Conservation (phyloP, 148 eudicot species). For the Amaranthus hypochondriacus region DNA sequence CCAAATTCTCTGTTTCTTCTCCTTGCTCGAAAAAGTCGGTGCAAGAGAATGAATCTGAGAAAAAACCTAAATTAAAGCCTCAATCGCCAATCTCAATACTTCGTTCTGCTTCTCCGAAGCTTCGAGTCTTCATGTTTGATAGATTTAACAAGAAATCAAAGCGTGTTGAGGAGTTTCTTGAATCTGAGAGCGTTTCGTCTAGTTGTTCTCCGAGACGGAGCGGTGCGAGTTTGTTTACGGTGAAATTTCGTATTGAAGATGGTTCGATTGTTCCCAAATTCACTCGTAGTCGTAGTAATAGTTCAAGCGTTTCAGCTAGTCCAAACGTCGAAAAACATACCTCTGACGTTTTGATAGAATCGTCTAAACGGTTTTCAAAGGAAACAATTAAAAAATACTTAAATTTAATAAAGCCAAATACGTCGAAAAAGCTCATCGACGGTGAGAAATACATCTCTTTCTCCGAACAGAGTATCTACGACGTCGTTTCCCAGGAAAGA, state of each 20-base stretch:
- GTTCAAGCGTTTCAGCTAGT: conserved; percentile 7
- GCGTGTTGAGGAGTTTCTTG: conserved; percentile 17
- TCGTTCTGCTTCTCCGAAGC: conserved; percentile 35
- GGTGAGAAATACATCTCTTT: conserved; percentile 1
- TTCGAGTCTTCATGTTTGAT: conserved; percentile 37
- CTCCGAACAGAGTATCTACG: conserved; percentile 20
- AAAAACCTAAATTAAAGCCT: conserved; percentile 24
- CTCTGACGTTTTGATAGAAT: conserved; percentile 9
- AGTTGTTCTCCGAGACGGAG: conserved; percentile 15
- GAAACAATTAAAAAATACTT: conserved; percentile 30
- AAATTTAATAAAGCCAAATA: conserved; percentile 27
- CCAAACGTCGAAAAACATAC: conserved; percentile 11
- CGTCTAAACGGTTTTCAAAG: conserved; percentile 31
- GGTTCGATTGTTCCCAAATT: conserved; percentile 29
- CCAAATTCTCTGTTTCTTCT: conserved; percentile 6
- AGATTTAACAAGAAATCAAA: conserved; percentile 23
- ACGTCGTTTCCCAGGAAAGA: conserved; percentile 13
- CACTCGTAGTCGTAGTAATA: conserved; percentile 13
- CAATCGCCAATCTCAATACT: conserved; percentile 40
- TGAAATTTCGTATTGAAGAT: conserved; percentile 35
- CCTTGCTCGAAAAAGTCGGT: not conserved
- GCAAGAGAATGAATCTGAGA: conserved; percentile 7
- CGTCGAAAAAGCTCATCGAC: conserved; percentile 13
- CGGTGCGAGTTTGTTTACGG: conserved; percentile 20
- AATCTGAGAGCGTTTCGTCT: conserved; percentile 17